Percentiles rank a stretch among this genome's conserved stretches.
phyloP scores from a whole-genome alignment of 106 monocot genomes.

The Narthecium ossifragum region DNA sequence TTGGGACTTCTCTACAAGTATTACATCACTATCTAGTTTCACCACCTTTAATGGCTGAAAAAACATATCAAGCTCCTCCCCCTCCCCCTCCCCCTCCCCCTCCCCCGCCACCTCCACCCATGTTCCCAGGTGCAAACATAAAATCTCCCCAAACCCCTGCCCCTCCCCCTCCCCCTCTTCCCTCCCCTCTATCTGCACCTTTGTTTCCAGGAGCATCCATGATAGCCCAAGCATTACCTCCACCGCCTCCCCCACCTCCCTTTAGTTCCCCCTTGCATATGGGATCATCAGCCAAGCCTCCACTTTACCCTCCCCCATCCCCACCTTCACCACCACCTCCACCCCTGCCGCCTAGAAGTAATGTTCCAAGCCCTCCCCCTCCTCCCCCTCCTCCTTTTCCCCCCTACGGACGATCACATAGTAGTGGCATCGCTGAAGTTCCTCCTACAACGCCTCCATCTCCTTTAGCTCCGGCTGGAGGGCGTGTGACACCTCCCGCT shows the following conservation, averaged over 20 bases:
- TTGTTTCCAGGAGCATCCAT: conserved; percentile 3
- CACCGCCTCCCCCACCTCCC: background rate
- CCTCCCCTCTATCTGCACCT: conserved; percentile 9
- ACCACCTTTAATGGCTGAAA: background rate
- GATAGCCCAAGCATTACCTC: conserved; percentile 8
- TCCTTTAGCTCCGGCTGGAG: conserved; percentile 1
- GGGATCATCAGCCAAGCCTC: background rate
- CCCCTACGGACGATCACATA: background rate
- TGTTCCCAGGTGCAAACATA: background rate
- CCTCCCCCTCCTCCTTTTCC: conserved; percentile 2
- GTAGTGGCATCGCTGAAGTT: too few species aligned
- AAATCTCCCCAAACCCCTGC: background rate
- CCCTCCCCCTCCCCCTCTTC: background rate
- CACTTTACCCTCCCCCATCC: conserved; percentile 9
- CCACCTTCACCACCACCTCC: conserved; percentile 17
- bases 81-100: conserved; percentile 1
- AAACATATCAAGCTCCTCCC: background rate
- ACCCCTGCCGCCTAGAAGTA: background rate
- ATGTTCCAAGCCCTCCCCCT: background rate
- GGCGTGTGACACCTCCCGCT: background rate
- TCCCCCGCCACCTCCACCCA: conserved; percentile 1
- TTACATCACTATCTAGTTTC: too few species aligned
- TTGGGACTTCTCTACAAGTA: conserved; percentile 1
- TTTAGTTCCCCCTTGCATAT: background rate
- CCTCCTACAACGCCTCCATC: conserved; percentile 11